Base-by-base conservation (phyloP, 2,329 filamentous ascomycete genomes). In the Phyllosticta paracitricarpa region DNA sequence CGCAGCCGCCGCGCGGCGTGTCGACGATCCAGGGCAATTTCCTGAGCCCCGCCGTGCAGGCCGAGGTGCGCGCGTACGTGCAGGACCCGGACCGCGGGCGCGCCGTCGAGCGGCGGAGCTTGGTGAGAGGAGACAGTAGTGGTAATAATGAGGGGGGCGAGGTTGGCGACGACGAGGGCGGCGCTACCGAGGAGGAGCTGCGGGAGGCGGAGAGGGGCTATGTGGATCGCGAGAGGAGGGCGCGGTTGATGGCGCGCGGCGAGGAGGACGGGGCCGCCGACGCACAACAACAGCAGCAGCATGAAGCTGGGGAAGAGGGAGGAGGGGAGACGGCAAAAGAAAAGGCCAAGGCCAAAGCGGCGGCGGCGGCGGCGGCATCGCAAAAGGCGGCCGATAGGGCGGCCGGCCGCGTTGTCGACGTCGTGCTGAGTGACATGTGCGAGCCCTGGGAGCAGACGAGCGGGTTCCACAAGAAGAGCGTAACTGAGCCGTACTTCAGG, bases 401-500 rank as follows among this genome's bases (percentile, higher is more conserved):
- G 62, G 65, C 71, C 54, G 81, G 81, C 64, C 81, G 82, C 70
- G 84, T 84, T 70, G 92, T 97, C 66, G 90, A 97, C 77, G 84
- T 99, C 71, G 90, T 99, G 72, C 80, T 99, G 72, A 96, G 91
- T 85, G 94, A 99, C 83, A 99, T 99, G 94, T 99, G 87, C 84
- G 93, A 82, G 82, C 92, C 94, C 88, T 97, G 91, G 91, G 81
- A 85, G 69, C 89, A 89, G 79, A 89, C 84, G 59, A 81, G 82
- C 70, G 88, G 87, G 71, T 91, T 89, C 79, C 87, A 84, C 79
- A 87, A 89, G 79, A 91, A 85, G 79, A 96, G 87, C 80, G 83
- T 97, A 84, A 96, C 87, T 93, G 89, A 94, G 84, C 91, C 91
- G 66, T 94, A 95, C 85, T 75, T 78, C 82, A 99, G 94, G 94